Percentiles rank a stretch among this genome's conserved stretches.
Evolutionary conservation across 768 basidiomycete genomes (phyloP).

Genomic region (Suillus subluteus): DNA sequence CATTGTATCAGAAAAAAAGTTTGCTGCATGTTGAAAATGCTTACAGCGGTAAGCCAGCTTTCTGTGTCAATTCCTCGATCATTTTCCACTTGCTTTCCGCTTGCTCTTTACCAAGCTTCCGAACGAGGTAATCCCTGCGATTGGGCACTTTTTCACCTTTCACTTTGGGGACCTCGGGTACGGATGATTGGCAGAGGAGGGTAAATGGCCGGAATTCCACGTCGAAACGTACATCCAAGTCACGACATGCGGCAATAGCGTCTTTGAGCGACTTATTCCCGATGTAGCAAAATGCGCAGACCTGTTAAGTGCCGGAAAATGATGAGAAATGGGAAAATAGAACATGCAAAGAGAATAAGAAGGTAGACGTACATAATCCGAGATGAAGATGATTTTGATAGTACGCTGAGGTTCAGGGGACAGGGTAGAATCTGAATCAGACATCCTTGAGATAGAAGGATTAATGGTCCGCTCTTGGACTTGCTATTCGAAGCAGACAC

Average conservation of each 20-base stretch:
- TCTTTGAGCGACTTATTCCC: slow-evolving; percentile 39
- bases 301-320: slow-evolving; percentile 16
- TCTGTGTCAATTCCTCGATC: slow-evolving; percentile 32
- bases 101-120: slow-evolving; percentile 32
- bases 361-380: slow-evolving; percentile 34
- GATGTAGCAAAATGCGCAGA: slow-evolving; percentile 44
- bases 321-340: neutral
- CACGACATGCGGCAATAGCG: slow-evolving; percentile 39
- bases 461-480: neutral
- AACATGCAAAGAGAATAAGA: neutral
- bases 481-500: neutral
- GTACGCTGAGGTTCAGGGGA: slow-evolving; percentile 22
- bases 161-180: neutral
- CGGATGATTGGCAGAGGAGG: slow-evolving; percentile 28
- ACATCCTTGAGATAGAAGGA: slow-evolving; percentile 20
- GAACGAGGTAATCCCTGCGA: slow-evolving; percentile 27
- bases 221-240: slow-evolving; percentile 38
- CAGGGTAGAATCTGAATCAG: slow-evolving; percentile 15
- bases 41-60: slow-evolving; percentile 30
- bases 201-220: slow-evolving; percentile 41
- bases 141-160: slow-evolving; percentile 3
- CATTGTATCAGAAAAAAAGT: neutral
- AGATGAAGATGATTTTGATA: slow-evolving; percentile 38
- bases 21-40: slow-evolving; percentile 7
- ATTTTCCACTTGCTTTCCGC: slow-evolving; percentile 31